Evolutionary conservation across 2,329 filamentous ascomycete species (phyloP).

Genomic region (Cordyceps javanica): DNA sequence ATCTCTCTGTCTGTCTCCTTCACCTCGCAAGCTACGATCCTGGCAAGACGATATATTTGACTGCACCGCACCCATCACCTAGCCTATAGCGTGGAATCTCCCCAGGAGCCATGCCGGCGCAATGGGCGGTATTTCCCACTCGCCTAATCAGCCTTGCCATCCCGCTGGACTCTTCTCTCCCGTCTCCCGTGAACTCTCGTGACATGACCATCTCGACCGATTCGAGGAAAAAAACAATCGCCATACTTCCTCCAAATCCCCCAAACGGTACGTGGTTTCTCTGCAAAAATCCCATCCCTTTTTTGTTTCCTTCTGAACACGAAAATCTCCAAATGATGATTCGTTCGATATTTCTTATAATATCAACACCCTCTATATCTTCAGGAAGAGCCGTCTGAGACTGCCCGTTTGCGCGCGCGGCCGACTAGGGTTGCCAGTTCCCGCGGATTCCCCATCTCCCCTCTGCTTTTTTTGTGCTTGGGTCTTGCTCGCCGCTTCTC

Average conservation of each 20-base stretch:
- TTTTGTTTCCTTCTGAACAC: neutral
- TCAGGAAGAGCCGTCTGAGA: constrained; percentile 45
- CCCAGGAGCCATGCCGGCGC: neutral
- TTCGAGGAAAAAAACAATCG: neutral
- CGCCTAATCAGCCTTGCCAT: no score
- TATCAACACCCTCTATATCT: constrained; percentile 29
- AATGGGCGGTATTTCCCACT: no score
- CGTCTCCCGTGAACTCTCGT: neutral
- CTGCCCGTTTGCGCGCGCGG: constrained; percentile 14
- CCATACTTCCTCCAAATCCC: neutral
- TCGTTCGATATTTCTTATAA: constrained; percentile 20
- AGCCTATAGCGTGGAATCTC: no score
- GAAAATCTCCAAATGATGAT: constrained; percentile 33
- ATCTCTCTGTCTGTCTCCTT: neutral
- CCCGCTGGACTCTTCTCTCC: no score
- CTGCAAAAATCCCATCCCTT: neutral
- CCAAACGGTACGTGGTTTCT: constrained; percentile 14
- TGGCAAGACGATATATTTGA: neutral
- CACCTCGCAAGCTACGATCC: neutral
- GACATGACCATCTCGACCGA: neutral
- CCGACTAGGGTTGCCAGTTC: constrained; percentile 12
- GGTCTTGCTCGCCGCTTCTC: constrained; percentile 9
- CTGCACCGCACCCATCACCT: neutral
- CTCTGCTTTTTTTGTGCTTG: neutral
- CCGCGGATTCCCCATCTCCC: constrained; percentile 1